A percentile compares a stretch with the other conserved stretches of the same genome.
Conservation (phyloP, 257 asterid species). For the Gentiana dahurica region DNA sequence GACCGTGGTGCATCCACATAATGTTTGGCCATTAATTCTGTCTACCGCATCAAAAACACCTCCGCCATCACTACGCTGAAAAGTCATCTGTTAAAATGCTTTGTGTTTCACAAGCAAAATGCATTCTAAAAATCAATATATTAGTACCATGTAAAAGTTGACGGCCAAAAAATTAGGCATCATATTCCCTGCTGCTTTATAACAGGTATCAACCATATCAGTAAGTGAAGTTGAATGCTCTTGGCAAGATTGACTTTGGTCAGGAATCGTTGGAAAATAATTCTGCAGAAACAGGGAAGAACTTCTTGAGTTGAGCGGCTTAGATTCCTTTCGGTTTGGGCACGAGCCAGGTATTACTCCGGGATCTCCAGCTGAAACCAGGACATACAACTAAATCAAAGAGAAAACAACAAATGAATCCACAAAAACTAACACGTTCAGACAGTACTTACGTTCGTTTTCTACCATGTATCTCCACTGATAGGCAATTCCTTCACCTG, state of each 20-base stretch:
- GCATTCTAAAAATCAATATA: constrained; percentile 1
- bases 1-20: constrained; percentile 75
- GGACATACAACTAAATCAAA: constrained; percentile 12
- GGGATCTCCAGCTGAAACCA: constrained; percentile 85
- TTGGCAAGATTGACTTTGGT: constrained; percentile 80
- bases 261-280: constrained; percentile 86
- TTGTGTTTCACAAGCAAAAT: background rate
- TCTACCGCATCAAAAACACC: constrained; percentile 80
- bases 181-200: constrained; percentile 69
- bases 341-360: constrained; percentile 76
- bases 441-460: constrained; percentile 58
- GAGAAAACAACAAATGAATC: constrained; percentile 14
- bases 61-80: constrained; percentile 99
- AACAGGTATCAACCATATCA: constrained; percentile 63
- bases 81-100: constrained; percentile 5
- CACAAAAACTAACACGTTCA: constrained; percentile 5
- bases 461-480: constrained; percentile 98
- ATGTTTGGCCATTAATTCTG: constrained; percentile 77
- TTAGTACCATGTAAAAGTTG: constrained; percentile 90
- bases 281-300: constrained; percentile 74
- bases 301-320: constrained; percentile 63
- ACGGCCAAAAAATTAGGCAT: constrained; percentile 92
- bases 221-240: constrained; percentile 72
- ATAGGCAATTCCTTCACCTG: constrained; percentile 78
- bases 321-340: constrained; percentile 83